Conservation (phyloP, 2,329 filamentous ascomycete genomes). For the Macrophomina phaseolina region DNA sequence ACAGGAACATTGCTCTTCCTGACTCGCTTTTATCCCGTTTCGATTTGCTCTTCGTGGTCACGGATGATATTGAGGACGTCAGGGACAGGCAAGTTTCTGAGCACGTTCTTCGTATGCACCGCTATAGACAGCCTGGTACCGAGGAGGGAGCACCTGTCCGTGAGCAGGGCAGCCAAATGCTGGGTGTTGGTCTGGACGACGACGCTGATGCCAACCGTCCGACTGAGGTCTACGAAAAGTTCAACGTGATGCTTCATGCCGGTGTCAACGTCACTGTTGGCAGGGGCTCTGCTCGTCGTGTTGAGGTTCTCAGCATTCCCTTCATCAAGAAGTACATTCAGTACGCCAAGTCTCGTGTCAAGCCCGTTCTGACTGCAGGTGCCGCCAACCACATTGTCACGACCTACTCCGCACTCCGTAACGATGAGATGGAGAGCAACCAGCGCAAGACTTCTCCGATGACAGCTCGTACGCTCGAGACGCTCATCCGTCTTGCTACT, state of each 20-base stretch:
- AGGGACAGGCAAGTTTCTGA: conserved; percentile 91
- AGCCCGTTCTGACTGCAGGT: conserved; percentile 87
- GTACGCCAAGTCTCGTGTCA: conserved; percentile 91
- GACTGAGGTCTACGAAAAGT: conserved; percentile 95
- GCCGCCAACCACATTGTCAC: conserved; percentile 90
- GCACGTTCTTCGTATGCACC: conserved; percentile 95
- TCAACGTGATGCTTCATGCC: conserved; percentile 92
- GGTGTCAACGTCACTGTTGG: conserved; percentile 80
- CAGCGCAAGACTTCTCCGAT: conserved; percentile 92
- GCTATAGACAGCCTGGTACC: conserved; percentile 87
- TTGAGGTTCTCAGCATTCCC: conserved; percentile 90
- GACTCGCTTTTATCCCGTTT: conserved; percentile 98
- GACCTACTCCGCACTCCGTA: conserved; percentile 89
- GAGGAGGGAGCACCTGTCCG: conserved; percentile 95
- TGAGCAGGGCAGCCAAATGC: conserved; percentile 80
- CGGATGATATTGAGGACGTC: conserved; percentile 95
- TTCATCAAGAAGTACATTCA: conserved; percentile 99
- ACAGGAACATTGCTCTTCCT: conserved; percentile 96
- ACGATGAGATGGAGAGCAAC: conserved; percentile 94
- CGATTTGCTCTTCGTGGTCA: conserved; percentile 95
- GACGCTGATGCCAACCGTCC: conserved; percentile 75
- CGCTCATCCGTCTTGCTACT: conserved; percentile 95
- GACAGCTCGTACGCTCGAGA: conserved; percentile 96
- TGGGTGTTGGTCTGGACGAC: conserved; percentile 84
- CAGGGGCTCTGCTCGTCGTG: conserved; percentile 74